phyloP scores from a whole-genome alignment of 176 grass and related monocot species.

The Tillandsia leiboldiana region DNA sequence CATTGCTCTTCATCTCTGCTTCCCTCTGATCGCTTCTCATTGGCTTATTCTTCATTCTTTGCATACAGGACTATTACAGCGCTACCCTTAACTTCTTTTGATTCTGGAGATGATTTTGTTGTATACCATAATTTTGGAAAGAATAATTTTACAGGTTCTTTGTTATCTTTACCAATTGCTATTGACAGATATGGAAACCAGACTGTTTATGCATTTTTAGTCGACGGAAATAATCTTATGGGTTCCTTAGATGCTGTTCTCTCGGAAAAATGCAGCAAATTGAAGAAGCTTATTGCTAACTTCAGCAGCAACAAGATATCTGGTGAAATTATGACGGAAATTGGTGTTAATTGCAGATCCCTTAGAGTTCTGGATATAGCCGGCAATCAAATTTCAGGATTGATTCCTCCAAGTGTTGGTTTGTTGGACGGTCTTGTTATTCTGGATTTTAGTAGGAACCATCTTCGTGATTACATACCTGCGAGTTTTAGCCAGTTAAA shows the following conservation, averaged over 20 bases:
- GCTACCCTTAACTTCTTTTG: constrained; percentile 13
- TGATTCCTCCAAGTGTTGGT: constrained; percentile 56
- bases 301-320: constrained; percentile 59
- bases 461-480: constrained; percentile 54
- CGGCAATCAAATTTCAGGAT: constrained; percentile 59
- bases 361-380: constrained; percentile 67
- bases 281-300: constrained; percentile 42
- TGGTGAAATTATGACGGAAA: constrained; percentile 33
- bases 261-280: constrained; percentile 41
- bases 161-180: constrained; percentile 48
- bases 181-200: constrained; percentile 35
- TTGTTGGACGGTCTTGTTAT: constrained; percentile 43
- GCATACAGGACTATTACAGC: constrained; percentile 22
- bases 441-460: constrained; percentile 63
- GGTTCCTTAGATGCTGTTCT: constrained; percentile 56
- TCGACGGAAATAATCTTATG: constrained; percentile 58
- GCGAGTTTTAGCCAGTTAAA: constrained; percentile 43
- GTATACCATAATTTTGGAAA: constrained; percentile 81
- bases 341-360: constrained; percentile 39
- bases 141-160: constrained; percentile 51
- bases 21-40: constrained; percentile 10
- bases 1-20: constrained; percentile 13
- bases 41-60: constrained; percentile 37
- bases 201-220: constrained; percentile 39
- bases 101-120: constrained; percentile 26